Evolutionary conservation across 2,329 filamentous ascomycete genomes (phyloP), one percentile per base, ranked within the genome.

Genomic region (Coniella lustricola): DNA sequence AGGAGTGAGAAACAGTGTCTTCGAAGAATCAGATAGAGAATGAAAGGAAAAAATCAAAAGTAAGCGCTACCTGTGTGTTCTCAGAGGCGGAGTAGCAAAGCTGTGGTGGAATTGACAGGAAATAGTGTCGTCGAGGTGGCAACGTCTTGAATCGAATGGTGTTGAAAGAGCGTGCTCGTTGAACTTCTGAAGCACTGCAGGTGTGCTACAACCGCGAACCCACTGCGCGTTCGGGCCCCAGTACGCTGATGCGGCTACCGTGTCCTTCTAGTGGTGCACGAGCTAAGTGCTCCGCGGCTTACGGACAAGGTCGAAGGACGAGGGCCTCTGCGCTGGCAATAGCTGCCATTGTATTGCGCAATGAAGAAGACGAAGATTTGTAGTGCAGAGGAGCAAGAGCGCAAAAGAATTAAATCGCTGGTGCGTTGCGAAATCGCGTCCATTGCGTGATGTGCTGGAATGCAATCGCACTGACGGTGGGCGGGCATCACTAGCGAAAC

Each of bases 241-340:
- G 50, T 43, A 38, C 34, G 29, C 38, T 21, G 41, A 36, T 53
- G 34, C 44, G 44, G 51, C 51, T 53, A 53, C 51, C 43, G 51
- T 53, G 51, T 49, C 51, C 51, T 53, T 20, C 29, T 17, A 42
- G 40, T 17, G 40, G 14, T 29, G 22, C 9, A 42, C 16, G 29
- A 42, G 40, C 40, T 31, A 44, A 16, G 32, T 12, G 8, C 36
- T 42, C 25, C 17, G 12, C 32, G 18, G 29, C 25, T 33, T 35
- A 14, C 33, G 16, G 33, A 5, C 33, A 35, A 29, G 25, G 25
- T 29, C 25, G 25, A 29, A 5, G 25, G 25, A 29, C 25, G n/a
- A n/a, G n/a, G 25, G 25, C 25, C 25, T 29, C 25, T n/a, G 33
- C 13, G 5, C 33, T 35, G 16, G 12, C 7, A 35, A 35, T 14